phyloP scores from a whole-genome alignment of 441 rosid genomes.

The Jatropha podagrica region DNA sequence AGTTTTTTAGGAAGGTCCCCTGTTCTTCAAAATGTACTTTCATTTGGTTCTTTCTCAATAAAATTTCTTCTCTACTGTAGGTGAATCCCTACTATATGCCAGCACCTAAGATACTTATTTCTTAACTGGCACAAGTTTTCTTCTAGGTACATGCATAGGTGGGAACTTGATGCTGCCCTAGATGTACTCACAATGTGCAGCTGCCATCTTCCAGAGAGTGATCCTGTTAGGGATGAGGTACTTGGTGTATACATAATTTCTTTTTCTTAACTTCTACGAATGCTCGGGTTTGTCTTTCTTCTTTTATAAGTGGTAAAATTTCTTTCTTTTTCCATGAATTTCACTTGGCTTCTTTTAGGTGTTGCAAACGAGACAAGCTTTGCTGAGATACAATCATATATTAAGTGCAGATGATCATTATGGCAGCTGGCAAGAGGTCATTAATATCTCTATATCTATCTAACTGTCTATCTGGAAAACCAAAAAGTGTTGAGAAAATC shows the following conservation, averaged over 20 bases:
- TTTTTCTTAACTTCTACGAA: neutral
- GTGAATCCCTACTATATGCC: neutral
- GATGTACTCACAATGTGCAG: slow-evolving; percentile 99
- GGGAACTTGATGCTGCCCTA: slow-evolving; percentile 94
- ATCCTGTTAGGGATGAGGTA: slow-evolving; percentile 78
- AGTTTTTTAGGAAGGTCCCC: neutral
- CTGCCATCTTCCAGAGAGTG: slow-evolving; percentile 74
- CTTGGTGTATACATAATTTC: slow-evolving; percentile 10
- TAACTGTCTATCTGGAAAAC: neutral
- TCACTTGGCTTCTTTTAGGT: slow-evolving; percentile 43
- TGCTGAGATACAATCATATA: slow-evolving; percentile 92
- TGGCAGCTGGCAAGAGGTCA: slow-evolving; percentile 98
- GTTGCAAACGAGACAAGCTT: slow-evolving; percentile 80
- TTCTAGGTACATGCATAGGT: slow-evolving; percentile 80
- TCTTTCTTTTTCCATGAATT: slow-evolving; percentile 6
- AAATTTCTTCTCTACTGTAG: neutral
- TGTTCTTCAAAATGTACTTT: neutral
- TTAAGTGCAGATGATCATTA: slow-evolving; percentile 83
- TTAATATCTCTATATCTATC: neutral
- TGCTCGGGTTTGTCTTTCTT: slow-evolving; percentile 19
- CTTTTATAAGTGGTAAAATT: slow-evolving; percentile 8
- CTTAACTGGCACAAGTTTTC: neutral
- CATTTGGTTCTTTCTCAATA: neutral
- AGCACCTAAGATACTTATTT: neutral
- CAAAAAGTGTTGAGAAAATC: neutral